Evolutionary conservation across 768 basidiomycete genomes (phyloP).

Genomic region (Agrocybe pediades): DNA sequence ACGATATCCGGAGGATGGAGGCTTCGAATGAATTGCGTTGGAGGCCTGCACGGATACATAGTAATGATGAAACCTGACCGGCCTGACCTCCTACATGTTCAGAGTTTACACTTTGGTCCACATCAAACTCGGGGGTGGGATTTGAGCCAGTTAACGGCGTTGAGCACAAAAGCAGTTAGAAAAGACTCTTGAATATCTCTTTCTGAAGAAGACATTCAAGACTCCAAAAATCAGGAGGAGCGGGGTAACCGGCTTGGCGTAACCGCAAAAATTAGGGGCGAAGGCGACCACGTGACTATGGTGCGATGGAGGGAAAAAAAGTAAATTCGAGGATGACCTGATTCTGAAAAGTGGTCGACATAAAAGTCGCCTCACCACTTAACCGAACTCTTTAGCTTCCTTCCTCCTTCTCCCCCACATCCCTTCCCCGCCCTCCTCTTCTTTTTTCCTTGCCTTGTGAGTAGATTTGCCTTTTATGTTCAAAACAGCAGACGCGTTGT

Average conservation of each 20-base stretch:
- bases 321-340: slow-evolving; percentile 24
- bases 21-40: too few relatives aligned
- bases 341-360: slow-evolving; percentile 12
- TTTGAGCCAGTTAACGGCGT: too few relatives aligned
- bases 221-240: not conserved
- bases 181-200: too few relatives aligned
- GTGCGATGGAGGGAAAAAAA: slow-evolving; percentile 12
- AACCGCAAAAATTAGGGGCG: not conserved
- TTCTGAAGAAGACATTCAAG: not conserved
- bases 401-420: slow-evolving; percentile 9
- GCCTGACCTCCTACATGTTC: too few relatives aligned
- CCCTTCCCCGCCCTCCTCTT: slow-evolving; percentile 6
- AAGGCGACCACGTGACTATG: slow-evolving; percentile 13
- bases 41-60: too few relatives aligned
- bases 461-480: not conserved
- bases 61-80: too few relatives aligned
- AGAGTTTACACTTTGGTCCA: too few relatives aligned
- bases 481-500: not conserved
- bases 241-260: not conserved
- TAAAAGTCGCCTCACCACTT: slow-evolving; percentile 27
- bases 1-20: too few relatives aligned
- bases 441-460: not conserved
- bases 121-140: too few relatives aligned
- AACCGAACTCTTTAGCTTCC: slow-evolving; percentile 1
- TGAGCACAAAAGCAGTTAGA: too few relatives aligned